Conservation (phyloP, 1,139 yeast genomes). For the Kurtzmaniella natalensis region DNA sequence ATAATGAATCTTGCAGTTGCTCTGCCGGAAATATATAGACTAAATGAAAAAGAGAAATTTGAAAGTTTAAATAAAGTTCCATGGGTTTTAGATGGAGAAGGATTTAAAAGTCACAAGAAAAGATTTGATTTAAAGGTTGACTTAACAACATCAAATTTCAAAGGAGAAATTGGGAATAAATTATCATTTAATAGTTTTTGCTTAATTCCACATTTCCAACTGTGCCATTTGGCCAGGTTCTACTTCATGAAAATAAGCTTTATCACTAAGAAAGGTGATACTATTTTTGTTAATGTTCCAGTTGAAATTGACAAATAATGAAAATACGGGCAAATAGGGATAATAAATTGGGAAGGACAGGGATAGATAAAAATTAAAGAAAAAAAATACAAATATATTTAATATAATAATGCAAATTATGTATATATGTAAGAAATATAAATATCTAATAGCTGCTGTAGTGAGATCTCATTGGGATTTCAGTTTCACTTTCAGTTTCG, state of each 20-base stretch:
- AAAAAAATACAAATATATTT: too few relatives aligned
- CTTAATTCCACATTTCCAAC: conserved; percentile 23
- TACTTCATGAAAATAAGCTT: conserved; percentile 18
- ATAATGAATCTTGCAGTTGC: conserved; percentile 20
- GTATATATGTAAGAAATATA: too few relatives aligned
- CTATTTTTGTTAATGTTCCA: conserved; percentile 16
- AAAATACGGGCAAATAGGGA: not conserved
- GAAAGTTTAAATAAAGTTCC: not conserved
- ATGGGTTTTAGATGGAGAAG: conserved; percentile 1
- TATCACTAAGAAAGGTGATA: conserved; percentile 16
- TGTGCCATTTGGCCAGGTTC: conserved; percentile 19
- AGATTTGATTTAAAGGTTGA: conserved; percentile 4
- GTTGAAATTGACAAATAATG: conserved; percentile 10
- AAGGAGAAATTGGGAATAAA: conserved; percentile 1
- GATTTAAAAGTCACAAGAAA: conserved; percentile 1
- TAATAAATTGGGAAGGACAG: not conserved
- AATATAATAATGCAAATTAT: too few relatives aligned
- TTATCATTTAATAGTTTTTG: conserved; percentile 13
- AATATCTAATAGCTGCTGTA: too few relatives aligned
- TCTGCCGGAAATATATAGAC: conserved; percentile 10
- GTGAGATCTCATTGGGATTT: too few relatives aligned
- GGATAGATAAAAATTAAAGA: too few relatives aligned
- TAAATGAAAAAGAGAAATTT: not conserved
- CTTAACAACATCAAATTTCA: conserved; percentile 4
- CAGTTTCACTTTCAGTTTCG: too few relatives aligned